Evolutionary conservation across 129 eudicot species (phyloP).

Genomic region (Chrysanthemum makinoi): DNA sequence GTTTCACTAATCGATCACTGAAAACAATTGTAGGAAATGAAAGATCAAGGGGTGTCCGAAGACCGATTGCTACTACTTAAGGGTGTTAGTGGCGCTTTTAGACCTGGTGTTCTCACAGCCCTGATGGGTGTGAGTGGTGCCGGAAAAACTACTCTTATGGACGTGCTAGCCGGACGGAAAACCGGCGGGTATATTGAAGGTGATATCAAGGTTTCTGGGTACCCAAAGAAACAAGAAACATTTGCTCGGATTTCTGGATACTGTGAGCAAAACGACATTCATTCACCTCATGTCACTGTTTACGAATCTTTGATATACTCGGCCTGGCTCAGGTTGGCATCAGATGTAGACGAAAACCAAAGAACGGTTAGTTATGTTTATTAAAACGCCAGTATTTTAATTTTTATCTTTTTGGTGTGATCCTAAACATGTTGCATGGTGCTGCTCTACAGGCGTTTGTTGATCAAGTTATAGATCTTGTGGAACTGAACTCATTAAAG

Average conservation of each 20-base stretch:
- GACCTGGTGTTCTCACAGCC: constrained; percentile 89
- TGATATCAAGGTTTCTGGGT: too few species aligned
- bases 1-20: background rate
- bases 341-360: constrained; percentile 50
- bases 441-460: constrained; percentile 48
- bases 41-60: constrained; percentile 55
- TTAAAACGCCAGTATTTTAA: too few species aligned
- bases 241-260: too few species aligned
- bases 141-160: constrained; percentile 94
- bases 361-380: constrained; percentile 40
- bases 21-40: constrained; percentile 64
- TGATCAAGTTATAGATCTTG: constrained; percentile 13
- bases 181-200: too few species aligned
- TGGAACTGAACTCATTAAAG: too few species aligned
- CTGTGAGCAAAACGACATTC: too few species aligned
- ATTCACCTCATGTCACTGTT: too few species aligned
- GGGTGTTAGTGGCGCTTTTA: constrained; percentile 77
- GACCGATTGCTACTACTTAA: constrained; percentile 64
- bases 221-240: too few species aligned
- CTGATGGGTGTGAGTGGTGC: constrained; percentile 98
- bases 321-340: constrained; percentile 10
- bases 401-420: too few species aligned
- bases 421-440: too few species aligned
- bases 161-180: constrained; percentile 63
- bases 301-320: too few species aligned